Base-by-base conservation (phyloP, 306 rosid species). In the Medicago lupulina region DNA sequence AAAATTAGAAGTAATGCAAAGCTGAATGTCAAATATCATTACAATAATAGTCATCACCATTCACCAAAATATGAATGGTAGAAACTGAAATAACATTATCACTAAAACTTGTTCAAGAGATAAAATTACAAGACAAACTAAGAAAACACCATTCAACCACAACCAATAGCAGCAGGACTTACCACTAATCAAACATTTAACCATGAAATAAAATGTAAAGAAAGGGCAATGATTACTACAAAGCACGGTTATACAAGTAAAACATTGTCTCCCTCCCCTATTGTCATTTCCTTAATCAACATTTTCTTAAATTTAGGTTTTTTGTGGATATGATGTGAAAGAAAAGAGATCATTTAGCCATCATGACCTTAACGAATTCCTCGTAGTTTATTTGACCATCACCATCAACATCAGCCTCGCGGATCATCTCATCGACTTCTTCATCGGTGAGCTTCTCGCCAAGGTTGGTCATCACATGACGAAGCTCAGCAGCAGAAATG, bases 391-490 rank as follows among this genome's bases (percentile, higher is more conserved):
- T 91, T 88, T 91, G 96, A 59, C 96, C 96, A 67, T 91, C 96
- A 51, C 97, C 97, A 53, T 91, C 97, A 67, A 89, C 92, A 67
- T 90, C 96, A 66, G 96, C 96, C 82, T 90, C 96, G 4, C 90
- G 84, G 58, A 90, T 88, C 96, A 90, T 90, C 90, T 90, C 96
- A 69, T 90, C 93, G 1, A 91, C 96, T 76, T 91, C 96, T 44
- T 91, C 96, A 19, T 91, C 96, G 0, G 92, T 91, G 84, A 91
- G 91, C 81, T 91, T 91, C 90, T 91, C 97, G 2, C 97, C 97
- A 3, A 91, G 93, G 81, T 91, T 91, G 63, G 97, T 91, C 97
- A 91, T 91, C 77, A 91, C 97, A 71, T 89, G 97, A 79, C 97
- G 97, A 34, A 91, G 88, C 83, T 91, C 97, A 7, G 97, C 97